phyloP scores from a whole-genome alignment of 805 yeast genomes.

The Ogataea wickerhamii region DNA sequence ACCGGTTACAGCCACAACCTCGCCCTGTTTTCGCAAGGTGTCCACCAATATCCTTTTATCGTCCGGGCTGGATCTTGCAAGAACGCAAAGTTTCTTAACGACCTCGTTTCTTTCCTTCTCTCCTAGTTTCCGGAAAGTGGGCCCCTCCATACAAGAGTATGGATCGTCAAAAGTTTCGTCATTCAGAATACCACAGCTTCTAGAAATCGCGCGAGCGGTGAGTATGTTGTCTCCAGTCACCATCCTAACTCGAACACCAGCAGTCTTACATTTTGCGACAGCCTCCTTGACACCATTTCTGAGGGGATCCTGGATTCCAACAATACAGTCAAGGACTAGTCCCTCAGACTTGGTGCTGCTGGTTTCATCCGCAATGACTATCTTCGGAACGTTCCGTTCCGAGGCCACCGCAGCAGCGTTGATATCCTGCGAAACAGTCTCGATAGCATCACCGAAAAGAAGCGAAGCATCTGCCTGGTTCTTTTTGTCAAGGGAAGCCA shows the following conservation, averaged over 20 bases:
- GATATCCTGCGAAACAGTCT: conserved; percentile 18
- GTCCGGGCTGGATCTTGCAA: conserved; percentile 95
- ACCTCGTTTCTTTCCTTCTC: conserved; percentile 51
- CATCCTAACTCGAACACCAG: conserved; percentile 96
- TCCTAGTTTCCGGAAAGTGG: conserved; percentile 68
- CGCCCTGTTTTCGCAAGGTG: conserved; percentile 72
- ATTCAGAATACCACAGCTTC: conserved; percentile 73
- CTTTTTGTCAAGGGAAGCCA: conserved; percentile 32
- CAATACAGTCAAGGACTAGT: conserved; percentile 63
- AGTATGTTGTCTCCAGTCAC: conserved; percentile 94
- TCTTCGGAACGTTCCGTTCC: conserved; percentile 22
- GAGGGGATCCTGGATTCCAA: conserved; percentile 94
- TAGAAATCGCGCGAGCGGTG: conserved; percentile 90
- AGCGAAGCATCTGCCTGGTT: conserved; percentile 42
- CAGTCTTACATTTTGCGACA: conserved; percentile 76
- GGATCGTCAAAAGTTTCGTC: conserved; percentile 50
- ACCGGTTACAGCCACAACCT: conserved; percentile 98
- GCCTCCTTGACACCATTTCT: conserved; percentile 89
- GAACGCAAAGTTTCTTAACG: conserved; percentile 74
- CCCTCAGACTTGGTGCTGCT: conserved; percentile 27
- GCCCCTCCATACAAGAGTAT: conserved; percentile 86
- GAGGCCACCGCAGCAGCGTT: conserved; percentile 12
- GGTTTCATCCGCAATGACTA: conserved; percentile 27
- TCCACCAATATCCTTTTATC: conserved; percentile 88
- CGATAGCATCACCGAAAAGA: conserved; percentile 35